Percentiles rank a stretch among this genome's conserved stretches.
These are phyloP conservation scores for Vitis riparia DNA, from an alignment of 164 flowering plant genomes.

Conservation along the genomic window DNA sequence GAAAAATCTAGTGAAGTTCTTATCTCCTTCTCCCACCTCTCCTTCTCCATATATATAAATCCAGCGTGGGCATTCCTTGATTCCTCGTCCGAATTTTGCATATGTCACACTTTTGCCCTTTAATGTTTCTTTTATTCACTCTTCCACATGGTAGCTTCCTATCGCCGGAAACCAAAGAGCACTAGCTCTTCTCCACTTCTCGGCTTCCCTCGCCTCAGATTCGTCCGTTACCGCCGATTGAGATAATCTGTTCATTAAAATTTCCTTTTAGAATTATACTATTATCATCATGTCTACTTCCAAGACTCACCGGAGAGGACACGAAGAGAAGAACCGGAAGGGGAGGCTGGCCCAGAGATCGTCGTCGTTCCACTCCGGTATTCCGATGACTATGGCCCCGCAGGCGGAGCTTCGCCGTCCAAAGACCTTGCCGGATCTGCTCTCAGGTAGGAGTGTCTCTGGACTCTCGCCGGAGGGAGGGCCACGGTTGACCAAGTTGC, in stretches of 20 bases:
- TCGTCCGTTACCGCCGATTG: slow-evolving; percentile 64
- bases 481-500: slow-evolving; percentile 60
- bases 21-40: neutral
- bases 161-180: slow-evolving; percentile 46
- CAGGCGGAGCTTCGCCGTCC: neutral
- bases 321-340: slow-evolving; percentile 39
- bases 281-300: slow-evolving; percentile 36
- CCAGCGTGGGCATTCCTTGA: too few species aligned
- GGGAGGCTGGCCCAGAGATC: slow-evolving; percentile 50
- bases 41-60: neutral
- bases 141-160: slow-evolving; percentile 30
- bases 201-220: slow-evolving; percentile 57
- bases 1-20: neutral
- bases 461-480: slow-evolving; percentile 13
- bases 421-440: too few species aligned
- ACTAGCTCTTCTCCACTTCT: slow-evolving; percentile 47
- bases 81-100: too few species aligned
- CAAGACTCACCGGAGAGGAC: slow-evolving; percentile 27
- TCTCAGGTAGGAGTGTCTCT: slow-evolving; percentile 8
- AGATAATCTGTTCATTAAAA: slow-evolving; percentile 18
- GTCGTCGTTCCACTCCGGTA: slow-evolving; percentile 66
- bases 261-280: neutral
- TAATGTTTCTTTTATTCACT: slow-evolving; percentile 2
- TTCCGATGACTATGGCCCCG: slow-evolving; percentile 9
- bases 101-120: slow-evolving; percentile 2